Base-by-base conservation (phyloP, 2,329 filamentous ascomycete genomes). In the Metarhizium robertsii region DNA sequence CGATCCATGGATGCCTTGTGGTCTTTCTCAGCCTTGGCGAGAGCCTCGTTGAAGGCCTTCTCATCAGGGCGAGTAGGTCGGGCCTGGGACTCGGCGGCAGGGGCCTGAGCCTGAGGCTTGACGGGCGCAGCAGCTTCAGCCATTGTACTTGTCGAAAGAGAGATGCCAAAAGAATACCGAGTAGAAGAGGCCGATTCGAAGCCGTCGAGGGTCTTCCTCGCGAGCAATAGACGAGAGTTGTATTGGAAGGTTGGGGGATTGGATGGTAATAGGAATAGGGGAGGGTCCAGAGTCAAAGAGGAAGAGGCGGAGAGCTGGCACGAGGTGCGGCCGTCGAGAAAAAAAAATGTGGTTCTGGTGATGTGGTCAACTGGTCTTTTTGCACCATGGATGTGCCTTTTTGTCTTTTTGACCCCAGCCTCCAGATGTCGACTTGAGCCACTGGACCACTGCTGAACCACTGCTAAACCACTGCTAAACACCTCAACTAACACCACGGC, bases 31-130 rank as follows among this genome's bases (percentile, higher is more conserved):
- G 88, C 87, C 74, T 87, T 83, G 52, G 83, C 85, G 59, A 96
- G 79, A 60, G 82, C 80, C 69, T 85, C 81, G 76, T 95, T 91
- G 79, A 86, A 99, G 63, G 79, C 77, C 61, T 86, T 87, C 76
- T 94, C 88, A 72, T 96, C 89, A 50, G 94, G 94, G 79, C 88
- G 90, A 73, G 88, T 82, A 54, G 92, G 91, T 75, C 85, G 90
- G 66, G 75, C 71, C 57, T 69, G 53, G 53, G 69, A 67, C 59
- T 75, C 69, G 55, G 71, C 72, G 63, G 71, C 72, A 59, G 68
- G 63, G 61, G 75, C 70, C 58, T 77, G 69, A 55, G 75, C 70
- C 58, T 77, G 69, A 55, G 78, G 69, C 50, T 77, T 68, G 58
- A 73, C 70, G 56, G 54, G 74, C 71, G 76, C 67, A 58, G 74